Base-by-base conservation (phyloP, 2,329 filamentous ascomycete species). In the Colletotrichum sp. region DNA sequence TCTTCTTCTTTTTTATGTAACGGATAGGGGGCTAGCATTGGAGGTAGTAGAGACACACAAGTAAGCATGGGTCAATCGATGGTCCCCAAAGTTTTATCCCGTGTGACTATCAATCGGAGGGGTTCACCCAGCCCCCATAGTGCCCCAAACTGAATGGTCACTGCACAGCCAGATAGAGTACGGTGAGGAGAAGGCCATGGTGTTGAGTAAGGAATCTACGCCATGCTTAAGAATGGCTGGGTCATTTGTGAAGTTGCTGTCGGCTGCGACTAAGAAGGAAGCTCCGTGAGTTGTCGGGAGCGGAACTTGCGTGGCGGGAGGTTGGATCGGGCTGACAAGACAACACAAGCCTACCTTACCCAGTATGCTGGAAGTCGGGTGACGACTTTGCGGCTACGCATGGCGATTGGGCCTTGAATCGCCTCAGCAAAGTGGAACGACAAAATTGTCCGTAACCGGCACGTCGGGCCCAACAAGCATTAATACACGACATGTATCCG, bases 241-340 rank as follows among this genome's bases (percentile, higher is more conserved):
- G n/a, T 52, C n/a, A 52, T 63, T n/a, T 32, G 30, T 32, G 30
- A 30, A 30, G n/a, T n/a, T 36, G 28, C n/a, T 18, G 39, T 59
- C 65, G 71, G 74, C 49, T 6, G 32, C 34, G 59, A 76, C 74
- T n/a, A 76, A 73, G 65, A 70, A 36, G 71, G 64, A 57, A 75
- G 34, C 71, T 76, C 74, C 74, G 71, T 69, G 32, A 16, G 13
- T 24, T 30, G 55, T 75, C 62, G 68, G 72, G 69, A 39, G 49
- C 44, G 44, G 44, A 49, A 62, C 59, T 15, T 32, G 62, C 32
- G 36, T 64, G 16, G 63, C 63, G 24, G 63, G 18, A 30, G 24
- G 26, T 66, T 39, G 63, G 63, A 21, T 49, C 63, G 21, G 63
- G 63, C 24, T n/a, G 30, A 32, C 28, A 30, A 32, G 57, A 60